Base-by-base conservation (phyloP, 371 early-diverging fungal species). In the Apophysomyces sp. region DNA sequence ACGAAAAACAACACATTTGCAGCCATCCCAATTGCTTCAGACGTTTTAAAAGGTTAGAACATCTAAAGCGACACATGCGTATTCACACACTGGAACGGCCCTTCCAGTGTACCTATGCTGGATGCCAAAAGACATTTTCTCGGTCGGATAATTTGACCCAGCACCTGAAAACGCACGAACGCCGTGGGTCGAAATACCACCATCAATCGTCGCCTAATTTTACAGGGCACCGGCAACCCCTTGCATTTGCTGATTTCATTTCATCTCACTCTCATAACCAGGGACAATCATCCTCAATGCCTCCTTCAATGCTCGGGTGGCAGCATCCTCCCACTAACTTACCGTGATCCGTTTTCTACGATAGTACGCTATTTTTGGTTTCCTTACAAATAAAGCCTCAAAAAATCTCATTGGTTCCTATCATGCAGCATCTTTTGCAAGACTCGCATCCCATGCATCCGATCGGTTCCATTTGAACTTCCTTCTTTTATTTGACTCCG, bases 41-140 rank as follows among this genome's bases (percentile, higher is more conserved):
- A 37, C 63, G 81, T 24, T 89, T 89, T 68, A 92, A 94, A 67
- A 86, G 96, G 15, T 80, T 87, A 54, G 96, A 96, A 68, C 95
- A 96, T 71, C 75, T 96, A 44, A 92, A 92, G 62, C 83, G 98
- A 32, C 96, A 96, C 68, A 79, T 87, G 74, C 89, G 94, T 21
- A 91, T 90, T 39, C 96, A 95, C 71, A 92, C 93, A 12, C 83
- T 90, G 60, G 91, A 91, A 60, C 84, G 87, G 13, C 92, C 92
- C n/a, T 92, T 89, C 58, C 80, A 84, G 31, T 93, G 93, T 73
- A 82, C 77, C 7, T 78, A 74, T 40, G 76, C 77, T 24, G 87
- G 83, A 3, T 95, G 96, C 76, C 77, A 81, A 44, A 93, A 93
- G 65, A 78, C 82, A 6, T 94, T 94, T 69, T 88, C 92, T 8